These are phyloP conservation scores for Boletellus sp. DNA, from an alignment of 768 basidiomycete genomes.

Conservation along the genomic window DNA sequence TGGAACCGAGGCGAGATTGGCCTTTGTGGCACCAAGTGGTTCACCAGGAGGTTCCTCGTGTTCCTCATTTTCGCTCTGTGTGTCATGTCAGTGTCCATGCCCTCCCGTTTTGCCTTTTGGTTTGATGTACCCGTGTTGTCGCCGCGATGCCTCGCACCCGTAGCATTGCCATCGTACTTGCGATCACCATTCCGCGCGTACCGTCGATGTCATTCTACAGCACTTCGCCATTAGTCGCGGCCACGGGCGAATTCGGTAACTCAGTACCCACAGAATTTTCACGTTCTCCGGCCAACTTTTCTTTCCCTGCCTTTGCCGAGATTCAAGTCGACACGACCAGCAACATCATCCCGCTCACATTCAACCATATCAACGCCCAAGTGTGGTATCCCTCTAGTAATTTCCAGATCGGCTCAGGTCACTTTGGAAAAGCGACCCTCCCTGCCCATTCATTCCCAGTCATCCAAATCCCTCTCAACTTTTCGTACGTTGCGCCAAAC, in stretches of 20 bases:
- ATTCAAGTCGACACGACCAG: constrained; percentile 71
- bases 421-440: constrained; percentile 53
- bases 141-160: not conserved
- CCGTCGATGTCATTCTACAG: constrained; percentile 66
- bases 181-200: constrained; percentile 79
- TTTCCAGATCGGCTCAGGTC: constrained; percentile 64
- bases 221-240: constrained; percentile 52
- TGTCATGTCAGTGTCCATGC: constrained; percentile 41
- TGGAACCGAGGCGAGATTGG: constrained; percentile 82
- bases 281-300: constrained; percentile 82
- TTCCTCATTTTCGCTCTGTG: constrained; percentile 64
- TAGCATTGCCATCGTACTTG: constrained; percentile 68
- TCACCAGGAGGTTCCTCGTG: constrained; percentile 68
- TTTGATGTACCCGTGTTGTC: constrained; percentile 3
- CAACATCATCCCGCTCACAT: constrained; percentile 76
- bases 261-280: constrained; percentile 63
- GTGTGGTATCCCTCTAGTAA: constrained; percentile 68
- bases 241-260: constrained; percentile 53
- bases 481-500: constrained; percentile 79
- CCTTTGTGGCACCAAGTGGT: constrained; percentile 67
- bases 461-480: constrained; percentile 74
- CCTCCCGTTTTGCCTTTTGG: not conserved
- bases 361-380: constrained; percentile 61
- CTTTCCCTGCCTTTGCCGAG: constrained; percentile 74
- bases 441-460: constrained; percentile 64